Evolutionary conservation across 1,284 basidiomycete genomes (phyloP).

Genomic region (Microbotryomycetes sp.): DNA sequence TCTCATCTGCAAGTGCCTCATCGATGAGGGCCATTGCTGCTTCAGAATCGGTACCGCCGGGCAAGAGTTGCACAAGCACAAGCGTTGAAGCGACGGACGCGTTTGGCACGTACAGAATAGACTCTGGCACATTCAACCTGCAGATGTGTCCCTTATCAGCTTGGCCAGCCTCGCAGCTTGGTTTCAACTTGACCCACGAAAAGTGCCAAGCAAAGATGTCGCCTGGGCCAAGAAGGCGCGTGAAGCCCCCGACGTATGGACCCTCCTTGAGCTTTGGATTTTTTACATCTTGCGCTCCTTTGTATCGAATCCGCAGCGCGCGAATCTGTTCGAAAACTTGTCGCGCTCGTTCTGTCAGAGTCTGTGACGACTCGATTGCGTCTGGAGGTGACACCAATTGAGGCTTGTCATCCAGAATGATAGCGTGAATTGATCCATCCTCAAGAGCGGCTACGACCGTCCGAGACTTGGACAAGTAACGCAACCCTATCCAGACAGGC

Average conservation of each 20-base stretch:
- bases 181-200: not conserved
- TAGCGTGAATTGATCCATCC: not conserved
- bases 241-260: not conserved
- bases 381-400: not conserved
- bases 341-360: not conserved
- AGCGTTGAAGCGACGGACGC: not conserved
- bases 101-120: not conserved
- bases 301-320: not conserved
- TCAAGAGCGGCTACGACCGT: not conserved
- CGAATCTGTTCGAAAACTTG: not conserved
- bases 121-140: not conserved
- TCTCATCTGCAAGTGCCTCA: too few relatives aligned
- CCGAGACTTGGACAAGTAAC: not conserved
- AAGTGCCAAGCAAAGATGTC: not conserved
- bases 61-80: not conserved
- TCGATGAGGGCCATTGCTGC: not conserved
- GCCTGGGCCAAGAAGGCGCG: not conserved
- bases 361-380: not conserved
- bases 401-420: not conserved
- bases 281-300: not conserved
- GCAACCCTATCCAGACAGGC: not conserved
- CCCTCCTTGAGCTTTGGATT: not conserved
- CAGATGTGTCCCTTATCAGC: too few relatives aligned
- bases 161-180: too few relatives aligned
- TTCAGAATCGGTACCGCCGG: too few relatives aligned